phyloP scores from a whole-genome alignment of 2,329 filamentous ascomycete species.

The Tolypocladium tundrense region DNA sequence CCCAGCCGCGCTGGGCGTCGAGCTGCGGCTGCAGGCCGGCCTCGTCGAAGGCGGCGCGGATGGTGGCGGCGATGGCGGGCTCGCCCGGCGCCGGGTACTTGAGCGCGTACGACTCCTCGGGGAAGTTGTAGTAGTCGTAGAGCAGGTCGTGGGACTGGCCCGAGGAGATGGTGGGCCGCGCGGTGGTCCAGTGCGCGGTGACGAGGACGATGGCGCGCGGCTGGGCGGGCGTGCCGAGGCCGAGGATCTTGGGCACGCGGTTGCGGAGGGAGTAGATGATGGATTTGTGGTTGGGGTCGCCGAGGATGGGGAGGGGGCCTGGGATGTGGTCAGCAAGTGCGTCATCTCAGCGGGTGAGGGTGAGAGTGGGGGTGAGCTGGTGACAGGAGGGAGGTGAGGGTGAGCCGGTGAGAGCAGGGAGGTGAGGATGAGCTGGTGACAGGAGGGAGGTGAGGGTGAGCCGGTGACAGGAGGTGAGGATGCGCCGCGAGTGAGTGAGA shows the following conservation, averaged over 20 bases:
- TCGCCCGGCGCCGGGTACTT: slow-evolving; percentile 47
- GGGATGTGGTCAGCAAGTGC: background rate
- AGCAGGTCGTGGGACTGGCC: slow-evolving; percentile 33
- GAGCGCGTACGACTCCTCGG: slow-evolving; percentile 41
- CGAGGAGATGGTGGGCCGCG: slow-evolving; percentile 39
- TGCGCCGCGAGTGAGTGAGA: background rate
- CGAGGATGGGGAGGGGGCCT: slow-evolving; percentile 48
- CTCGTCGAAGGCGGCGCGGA: slow-evolving; percentile 32
- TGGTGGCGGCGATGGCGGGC: slow-evolving; percentile 38
- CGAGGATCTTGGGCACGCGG: slow-evolving; percentile 44
- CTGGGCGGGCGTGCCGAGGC: slow-evolving; percentile 37
- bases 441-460: no score
- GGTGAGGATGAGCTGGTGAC: background rate
- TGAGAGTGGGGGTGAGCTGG: background rate
- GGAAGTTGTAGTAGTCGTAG: slow-evolving; percentile 53
- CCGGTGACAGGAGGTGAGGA: no score
- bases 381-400: no score
- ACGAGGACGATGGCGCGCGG: slow-evolving; percentile 44
- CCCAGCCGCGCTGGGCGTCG: slow-evolving; percentile 37
- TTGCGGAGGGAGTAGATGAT: slow-evolving; percentile 42
- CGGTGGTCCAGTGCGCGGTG: slow-evolving; percentile 47
- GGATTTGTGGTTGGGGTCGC: slow-evolving; percentile 39
- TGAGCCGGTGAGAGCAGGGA: no score
- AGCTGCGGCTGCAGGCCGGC: slow-evolving; percentile 33
- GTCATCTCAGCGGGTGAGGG: background rate